phyloP scores from a whole-genome alignment of 108 stramenopile genomes.

The Cyclotella atomus region DNA sequence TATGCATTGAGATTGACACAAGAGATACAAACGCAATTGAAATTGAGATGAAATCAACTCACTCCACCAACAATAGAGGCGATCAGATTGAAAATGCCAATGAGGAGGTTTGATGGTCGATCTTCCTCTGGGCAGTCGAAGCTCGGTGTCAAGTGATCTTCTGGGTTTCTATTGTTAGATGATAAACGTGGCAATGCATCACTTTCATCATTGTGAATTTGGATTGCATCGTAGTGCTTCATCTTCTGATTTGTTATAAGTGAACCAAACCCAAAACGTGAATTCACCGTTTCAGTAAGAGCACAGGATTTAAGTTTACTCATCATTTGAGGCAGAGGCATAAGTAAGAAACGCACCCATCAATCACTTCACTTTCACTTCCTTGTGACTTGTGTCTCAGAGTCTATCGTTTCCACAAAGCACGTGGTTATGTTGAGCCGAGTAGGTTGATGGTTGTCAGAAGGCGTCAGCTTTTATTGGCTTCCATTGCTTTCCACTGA shows the following conservation, averaged over 20 bases:
- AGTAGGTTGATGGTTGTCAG: too few relatives aligned
- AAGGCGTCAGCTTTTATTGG: too few relatives aligned
- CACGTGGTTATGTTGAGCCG: too few relatives aligned
- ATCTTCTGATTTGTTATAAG: not conserved
- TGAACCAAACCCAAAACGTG: not conserved
- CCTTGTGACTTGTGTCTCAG: too few relatives aligned
- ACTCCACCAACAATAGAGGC: conserved; percentile 73
- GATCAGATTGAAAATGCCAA: conserved; percentile 81
- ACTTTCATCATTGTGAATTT: conserved; percentile 2
- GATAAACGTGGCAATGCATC: not conserved
- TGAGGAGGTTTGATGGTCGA: conserved; percentile 56
- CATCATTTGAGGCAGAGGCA: too few relatives aligned
- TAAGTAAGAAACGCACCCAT: too few relatives aligned
- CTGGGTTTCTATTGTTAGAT: conserved; percentile 17
- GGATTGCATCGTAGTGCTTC: conserved; percentile 7
- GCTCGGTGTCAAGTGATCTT: conserved; percentile 40
- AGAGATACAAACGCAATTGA: not conserved
- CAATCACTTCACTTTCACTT: too few relatives aligned
- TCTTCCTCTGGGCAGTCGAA: conserved; percentile 18
- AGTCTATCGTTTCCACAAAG: too few relatives aligned
- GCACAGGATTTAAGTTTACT: too few relatives aligned
- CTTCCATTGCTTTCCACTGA: too few relatives aligned
- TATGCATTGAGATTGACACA: not conserved
- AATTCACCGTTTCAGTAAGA: too few relatives aligned
- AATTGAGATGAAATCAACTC: not conserved